A percentile compares a stretch with the other conserved stretches of the same genome.
Conservation (phyloP, 163 green algal species). For the Chlamydomonas reinhardtii region DNA sequence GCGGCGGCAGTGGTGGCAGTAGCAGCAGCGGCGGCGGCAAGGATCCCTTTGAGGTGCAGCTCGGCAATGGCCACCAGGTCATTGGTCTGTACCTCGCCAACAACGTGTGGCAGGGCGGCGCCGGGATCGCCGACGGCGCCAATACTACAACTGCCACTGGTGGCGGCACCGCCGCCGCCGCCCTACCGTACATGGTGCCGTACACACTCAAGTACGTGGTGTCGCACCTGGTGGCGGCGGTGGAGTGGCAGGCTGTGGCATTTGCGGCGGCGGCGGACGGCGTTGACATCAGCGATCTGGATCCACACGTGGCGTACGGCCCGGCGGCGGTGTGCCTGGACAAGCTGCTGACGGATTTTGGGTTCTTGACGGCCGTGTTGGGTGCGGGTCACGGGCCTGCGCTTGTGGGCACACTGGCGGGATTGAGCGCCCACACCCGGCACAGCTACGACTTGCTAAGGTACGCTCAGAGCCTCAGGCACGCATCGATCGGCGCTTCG, state of each 20-base stretch:
- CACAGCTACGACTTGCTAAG: background rate
- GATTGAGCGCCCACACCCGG: background rate
- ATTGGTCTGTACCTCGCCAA: background rate
- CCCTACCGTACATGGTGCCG: background rate
- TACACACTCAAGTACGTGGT: constrained; percentile 25
- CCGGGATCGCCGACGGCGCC: background rate
- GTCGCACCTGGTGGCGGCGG: background rate
- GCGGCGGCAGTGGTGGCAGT: background rate
- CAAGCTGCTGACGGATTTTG: constrained; percentile 11
- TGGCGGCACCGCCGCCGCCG: background rate
- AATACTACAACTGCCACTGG: no score
- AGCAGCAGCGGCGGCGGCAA: background rate
- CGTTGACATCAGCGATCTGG: no score
- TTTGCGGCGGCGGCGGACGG: background rate
- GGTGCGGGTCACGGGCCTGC: background rate
- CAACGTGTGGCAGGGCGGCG: background rate
- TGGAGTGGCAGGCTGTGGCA: background rate
- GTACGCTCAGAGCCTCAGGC: background rate
- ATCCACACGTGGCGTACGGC: no score
- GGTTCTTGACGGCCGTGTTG: background rate
- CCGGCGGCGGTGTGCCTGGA: background rate
- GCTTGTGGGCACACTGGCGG: background rate
- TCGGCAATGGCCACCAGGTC: background rate
- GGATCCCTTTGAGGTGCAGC: background rate
- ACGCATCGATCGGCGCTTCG: no score